Percentiles rank a stretch among this genome's conserved stretches.
phyloP scores from a whole-genome alignment of 2,329 filamentous ascomycete genomes.

The Metarhizium album region DNA sequence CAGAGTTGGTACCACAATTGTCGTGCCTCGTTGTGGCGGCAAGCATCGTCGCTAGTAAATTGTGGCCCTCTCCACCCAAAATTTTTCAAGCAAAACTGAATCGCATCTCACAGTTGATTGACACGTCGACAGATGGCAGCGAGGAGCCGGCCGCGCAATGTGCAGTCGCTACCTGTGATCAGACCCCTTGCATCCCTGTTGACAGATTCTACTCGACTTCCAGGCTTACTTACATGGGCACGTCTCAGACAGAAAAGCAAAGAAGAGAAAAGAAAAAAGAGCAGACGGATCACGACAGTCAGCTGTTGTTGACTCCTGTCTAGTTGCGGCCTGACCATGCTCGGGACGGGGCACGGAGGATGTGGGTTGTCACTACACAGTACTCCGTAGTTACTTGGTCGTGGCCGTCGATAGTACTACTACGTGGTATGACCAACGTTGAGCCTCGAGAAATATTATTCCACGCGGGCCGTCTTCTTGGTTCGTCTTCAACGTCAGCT shows the following conservation, averaged over 20 bases:
- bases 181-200: neutral
- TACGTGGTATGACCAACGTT: no score
- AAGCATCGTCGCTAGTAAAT: neutral
- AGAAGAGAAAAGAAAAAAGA: no score
- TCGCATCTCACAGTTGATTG: neutral
- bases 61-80: neutral
- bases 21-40: neutral
- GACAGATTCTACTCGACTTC: neutral
- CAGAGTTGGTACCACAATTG: neutral
- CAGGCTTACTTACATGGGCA: neutral
- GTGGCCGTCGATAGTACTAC: no score
- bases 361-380: no score
- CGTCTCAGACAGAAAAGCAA: neutral
- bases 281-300: neutral
- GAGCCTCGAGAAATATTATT: neutral
- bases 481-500: neutral
- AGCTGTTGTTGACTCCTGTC: neutral
- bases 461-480: neutral
- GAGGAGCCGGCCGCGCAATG: neutral
- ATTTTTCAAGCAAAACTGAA: neutral
- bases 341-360: no score
- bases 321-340: neutral
- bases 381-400: no score
- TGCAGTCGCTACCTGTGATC: neutral
- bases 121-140: neutral